A percentile compares a stretch with the other conserved stretches of the same genome.
Evolutionary conservation across 768 basidiomycete species (phyloP).

Genomic region (Cubamyces lactineus): DNA sequence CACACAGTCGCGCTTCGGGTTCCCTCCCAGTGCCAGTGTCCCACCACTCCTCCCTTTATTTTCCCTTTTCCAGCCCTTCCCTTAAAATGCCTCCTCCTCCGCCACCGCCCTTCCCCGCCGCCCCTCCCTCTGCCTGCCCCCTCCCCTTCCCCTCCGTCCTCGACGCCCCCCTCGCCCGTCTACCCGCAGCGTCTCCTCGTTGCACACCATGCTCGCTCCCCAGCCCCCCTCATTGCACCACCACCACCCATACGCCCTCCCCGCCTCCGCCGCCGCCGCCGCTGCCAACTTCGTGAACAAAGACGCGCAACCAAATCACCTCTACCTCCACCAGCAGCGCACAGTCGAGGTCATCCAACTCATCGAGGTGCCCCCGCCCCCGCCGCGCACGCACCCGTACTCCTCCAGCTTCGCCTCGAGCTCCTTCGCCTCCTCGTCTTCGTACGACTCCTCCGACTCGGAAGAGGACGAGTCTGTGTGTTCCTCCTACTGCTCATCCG

Average conservation of each 20-base stretch:
- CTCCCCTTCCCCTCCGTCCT: too few species aligned
- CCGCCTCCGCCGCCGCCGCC: constrained; percentile 1
- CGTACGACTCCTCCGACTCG: constrained; percentile 41
- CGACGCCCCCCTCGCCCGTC: neutral
- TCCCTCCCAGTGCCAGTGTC: neutral
- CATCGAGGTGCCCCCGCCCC: constrained; percentile 64
- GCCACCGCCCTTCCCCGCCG: constrained; percentile 20
- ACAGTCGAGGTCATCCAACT: constrained; percentile 73
- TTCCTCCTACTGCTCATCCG: constrained; percentile 77
- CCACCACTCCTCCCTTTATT: neutral
- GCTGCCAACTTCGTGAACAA: constrained; percentile 24
- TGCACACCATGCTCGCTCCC: constrained; percentile 28
- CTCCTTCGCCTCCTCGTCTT: constrained; percentile 43
- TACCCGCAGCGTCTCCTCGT: neutral
- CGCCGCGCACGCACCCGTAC: constrained; percentile 46
- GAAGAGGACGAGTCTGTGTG: constrained; percentile 49
- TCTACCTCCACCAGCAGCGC: constrained; percentile 48
- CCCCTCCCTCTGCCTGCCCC: constrained; percentile 17
- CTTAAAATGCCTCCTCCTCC: constrained; percentile 24
- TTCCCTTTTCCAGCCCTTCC: neutral
- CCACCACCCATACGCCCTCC: constrained; percentile 27
- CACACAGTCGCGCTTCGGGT: neutral
- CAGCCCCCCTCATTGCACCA: constrained; percentile 2
- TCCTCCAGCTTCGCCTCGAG: constrained; percentile 41
- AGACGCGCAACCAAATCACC: constrained; percentile 39